Percentiles rank a stretch among this genome's conserved stretches.
Conservation (phyloP, 1,284 basidiomycete species). For the Heterobasidion parviporum region DNA sequence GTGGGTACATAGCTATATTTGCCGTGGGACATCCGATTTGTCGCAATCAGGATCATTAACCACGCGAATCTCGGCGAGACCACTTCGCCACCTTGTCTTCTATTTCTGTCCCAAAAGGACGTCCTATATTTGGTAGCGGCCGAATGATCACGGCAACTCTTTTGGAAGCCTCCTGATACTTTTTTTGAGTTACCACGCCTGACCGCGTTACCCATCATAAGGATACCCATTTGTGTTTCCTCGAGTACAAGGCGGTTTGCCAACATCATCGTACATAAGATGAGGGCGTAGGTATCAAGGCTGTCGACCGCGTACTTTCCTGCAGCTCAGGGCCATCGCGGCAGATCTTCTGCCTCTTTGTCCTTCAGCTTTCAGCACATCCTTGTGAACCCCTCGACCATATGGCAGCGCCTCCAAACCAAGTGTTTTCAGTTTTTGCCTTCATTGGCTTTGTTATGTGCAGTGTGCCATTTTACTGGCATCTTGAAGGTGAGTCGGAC, state of each 20-base stretch:
- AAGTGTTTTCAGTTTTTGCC: slow-evolving; percentile 27
- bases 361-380: neutral
- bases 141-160: neutral
- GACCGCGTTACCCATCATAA: neutral
- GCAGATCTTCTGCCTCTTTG: neutral
- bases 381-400: neutral
- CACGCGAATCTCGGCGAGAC: too few relatives aligned
- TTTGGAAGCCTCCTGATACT: neutral
- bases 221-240: neutral
- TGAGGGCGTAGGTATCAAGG: neutral
- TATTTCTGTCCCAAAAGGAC: too few relatives aligned
- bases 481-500: slow-evolving; percentile 36
- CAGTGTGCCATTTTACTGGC: slow-evolving; percentile 50
- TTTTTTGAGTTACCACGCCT: neutral
- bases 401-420: slow-evolving; percentile 15
- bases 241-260: neutral
- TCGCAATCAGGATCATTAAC: too few relatives aligned
- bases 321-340: neutral
- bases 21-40: too few relatives aligned
- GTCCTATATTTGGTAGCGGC: too few relatives aligned
- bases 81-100: too few relatives aligned
- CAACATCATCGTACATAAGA: neutral
- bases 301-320: neutral
- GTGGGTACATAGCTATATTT: too few relatives aligned
- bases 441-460: slow-evolving; percentile 41